A percentile compares a stretch with the other conserved stretches of the same genome.
Evolutionary conservation across 495 filamentous ascomycete species (phyloP).

Genomic region (Gamarada debralockiae): DNA sequence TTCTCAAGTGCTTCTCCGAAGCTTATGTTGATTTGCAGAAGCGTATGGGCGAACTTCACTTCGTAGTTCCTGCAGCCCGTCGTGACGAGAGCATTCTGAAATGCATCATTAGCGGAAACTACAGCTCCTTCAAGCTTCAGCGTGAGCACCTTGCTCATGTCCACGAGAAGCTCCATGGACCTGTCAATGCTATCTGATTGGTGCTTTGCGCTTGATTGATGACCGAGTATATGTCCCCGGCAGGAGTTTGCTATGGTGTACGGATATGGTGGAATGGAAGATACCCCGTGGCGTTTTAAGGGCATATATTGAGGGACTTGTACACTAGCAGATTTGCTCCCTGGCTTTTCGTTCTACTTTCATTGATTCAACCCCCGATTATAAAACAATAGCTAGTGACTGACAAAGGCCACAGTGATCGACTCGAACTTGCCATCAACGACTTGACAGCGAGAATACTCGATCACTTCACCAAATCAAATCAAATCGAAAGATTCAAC

Average conservation of each 20-base stretch:
- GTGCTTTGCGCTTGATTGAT: background rate
- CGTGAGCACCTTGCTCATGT: constrained; percentile 35
- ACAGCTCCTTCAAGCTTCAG: constrained; percentile 62
- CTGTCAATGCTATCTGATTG: constrained; percentile 4
- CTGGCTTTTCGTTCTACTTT: constrained; percentile 11
- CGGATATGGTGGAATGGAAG: constrained; percentile 18
- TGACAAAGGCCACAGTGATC: constrained; percentile 25
- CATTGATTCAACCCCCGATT: constrained; percentile 1
- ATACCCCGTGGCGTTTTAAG: constrained; percentile 19
- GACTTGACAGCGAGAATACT: constrained; percentile 12
- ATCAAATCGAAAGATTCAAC: background rate
- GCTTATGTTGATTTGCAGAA: constrained; percentile 53
- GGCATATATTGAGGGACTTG: constrained; percentile 9
- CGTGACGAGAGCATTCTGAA: constrained; percentile 56
- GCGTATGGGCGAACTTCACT: constrained; percentile 48
- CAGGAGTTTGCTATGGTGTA: constrained; percentile 16
- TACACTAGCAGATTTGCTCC: constrained; percentile 17
- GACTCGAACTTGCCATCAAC: constrained; percentile 4
- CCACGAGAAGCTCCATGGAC: constrained; percentile 21
- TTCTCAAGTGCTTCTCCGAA: constrained; percentile 59
- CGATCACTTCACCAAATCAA: constrained; percentile 15
- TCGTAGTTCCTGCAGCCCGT: constrained; percentile 5
- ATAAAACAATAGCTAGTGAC: constrained; percentile 9
- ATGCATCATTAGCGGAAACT: constrained; percentile 66
- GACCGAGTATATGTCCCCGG: constrained; percentile 5